Base-by-base conservation (phyloP, 1,284 basidiomycete genomes). In the Anthracocystis setariae region DNA sequence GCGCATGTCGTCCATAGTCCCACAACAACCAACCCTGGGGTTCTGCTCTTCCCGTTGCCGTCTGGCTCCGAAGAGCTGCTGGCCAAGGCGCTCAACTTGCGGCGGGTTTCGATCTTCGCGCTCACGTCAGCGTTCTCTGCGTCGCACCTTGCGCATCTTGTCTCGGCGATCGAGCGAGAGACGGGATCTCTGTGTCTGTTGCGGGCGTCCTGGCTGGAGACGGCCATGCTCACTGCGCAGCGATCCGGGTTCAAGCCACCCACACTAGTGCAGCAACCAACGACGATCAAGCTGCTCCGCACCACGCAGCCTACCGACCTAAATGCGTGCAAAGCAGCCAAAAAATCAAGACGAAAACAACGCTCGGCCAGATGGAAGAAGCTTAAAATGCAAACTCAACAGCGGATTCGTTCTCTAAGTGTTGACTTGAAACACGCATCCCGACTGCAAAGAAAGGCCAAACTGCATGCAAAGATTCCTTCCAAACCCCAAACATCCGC, bases 231-330 rank as follows among this genome's bases (percentile, higher is more conserved):
- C 17, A 42, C 51, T 24, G 61, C 55, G 3, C 53, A 33, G 20
- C 37, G 15, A 20, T 53, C 8, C 45, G 21, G 29, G 29, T 5
- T 29, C 12, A 12, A 29, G 29, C 12, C 12, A 29, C 7, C 29
- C 29, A 5, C 39, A 15, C 24, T 60, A 35, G 23, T 35, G 13
- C 47, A 54, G 37, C 39, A 29, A n/a, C 61, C 66, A 33, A 47
- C 67, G 4, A 53, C 58, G 39, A 56, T 66, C 56, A 71, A 62
- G 39, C 20, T 67, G 39, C 43, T 70, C n/a, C 37, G 59, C 2
- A 70, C 62, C 3, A 70, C 72, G 1, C 67, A 70, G 32, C 67
- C 67, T 2, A 18, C 38, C 18, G 67, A 70, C 42, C 46, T 74
- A 15, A 74, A 70, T 27, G 59, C 52, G 0, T 56, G 54, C 32